phyloP scores from a whole-genome alignment of 306 rosid species.

The Urtica urens region DNA sequence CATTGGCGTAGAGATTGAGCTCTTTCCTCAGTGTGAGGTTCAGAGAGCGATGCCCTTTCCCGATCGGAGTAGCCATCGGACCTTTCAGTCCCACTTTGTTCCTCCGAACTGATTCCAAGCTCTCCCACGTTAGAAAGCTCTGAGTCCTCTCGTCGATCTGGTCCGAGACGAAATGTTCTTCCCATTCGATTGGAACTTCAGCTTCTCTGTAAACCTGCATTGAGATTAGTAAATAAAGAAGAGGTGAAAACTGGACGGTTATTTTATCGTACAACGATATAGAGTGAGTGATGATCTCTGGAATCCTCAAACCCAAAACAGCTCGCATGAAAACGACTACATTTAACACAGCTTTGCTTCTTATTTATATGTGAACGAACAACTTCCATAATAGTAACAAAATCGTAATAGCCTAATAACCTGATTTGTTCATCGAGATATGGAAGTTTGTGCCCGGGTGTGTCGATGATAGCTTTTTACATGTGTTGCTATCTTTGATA shows the following conservation, averaged over 20 bases:
- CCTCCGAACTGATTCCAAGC: constrained; percentile 74
- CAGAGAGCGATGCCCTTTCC: constrained; percentile 94
- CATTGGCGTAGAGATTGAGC: constrained; percentile 91
- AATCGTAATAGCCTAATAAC: too few relatives aligned
- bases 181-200: constrained; percentile 91
- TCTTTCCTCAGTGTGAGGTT: constrained; percentile 96
- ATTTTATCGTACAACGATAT: background rate
- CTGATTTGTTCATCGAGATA: too few relatives aligned
- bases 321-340: too few relatives aligned
- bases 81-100: constrained; percentile 94
- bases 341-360: too few relatives aligned
- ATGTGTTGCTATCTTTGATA: too few relatives aligned
- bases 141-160: constrained; percentile 82
- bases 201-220: constrained; percentile 64
- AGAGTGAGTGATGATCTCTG: too few relatives aligned
- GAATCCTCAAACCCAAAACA: too few relatives aligned
- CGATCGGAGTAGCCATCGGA: constrained; percentile 99
- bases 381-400: too few relatives aligned
- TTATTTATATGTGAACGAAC: too few relatives aligned
- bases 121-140: constrained; percentile 95
- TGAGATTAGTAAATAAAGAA: constrained; percentile 6
- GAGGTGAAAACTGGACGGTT: background rate
- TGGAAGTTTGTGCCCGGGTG: too few relatives aligned
- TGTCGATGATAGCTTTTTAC: too few relatives aligned
- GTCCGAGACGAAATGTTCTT: constrained; percentile 77